Conservation (phyloP, 495 filamentous ascomycete genomes). For the Aspergillus heteromorphus region DNA sequence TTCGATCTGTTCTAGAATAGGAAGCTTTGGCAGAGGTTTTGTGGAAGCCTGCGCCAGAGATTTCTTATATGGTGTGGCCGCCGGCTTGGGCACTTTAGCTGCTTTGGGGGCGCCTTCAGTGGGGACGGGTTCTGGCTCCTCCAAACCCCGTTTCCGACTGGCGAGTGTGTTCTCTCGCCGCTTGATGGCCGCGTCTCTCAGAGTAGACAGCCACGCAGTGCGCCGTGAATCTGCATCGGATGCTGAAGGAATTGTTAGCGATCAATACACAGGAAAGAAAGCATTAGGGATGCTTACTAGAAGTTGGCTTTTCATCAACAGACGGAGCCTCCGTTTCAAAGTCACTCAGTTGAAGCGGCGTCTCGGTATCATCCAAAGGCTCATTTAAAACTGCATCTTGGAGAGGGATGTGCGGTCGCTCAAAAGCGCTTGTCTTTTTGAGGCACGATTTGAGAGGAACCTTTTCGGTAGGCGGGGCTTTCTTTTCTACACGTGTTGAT, state of each 20-base stretch:
- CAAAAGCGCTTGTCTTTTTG: background rate
- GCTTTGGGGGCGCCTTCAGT: conserved; percentile 19
- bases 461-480: background rate
- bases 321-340: background rate
- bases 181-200: conserved; percentile 17
- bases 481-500: background rate
- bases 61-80: conserved; percentile 15
- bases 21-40: conserved; percentile 35
- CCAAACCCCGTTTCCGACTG: conserved; percentile 22
- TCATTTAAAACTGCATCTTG: background rate
- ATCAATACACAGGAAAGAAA: background rate
- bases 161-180: conserved; percentile 15
- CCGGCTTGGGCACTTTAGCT: conserved; percentile 19
- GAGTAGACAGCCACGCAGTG: conserved; percentile 16
- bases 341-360: background rate
- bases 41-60: conserved; percentile 32
- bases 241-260: background rate
- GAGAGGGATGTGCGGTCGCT: background rate
- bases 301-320: background rate
- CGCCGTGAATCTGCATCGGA: conserved; percentile 11
- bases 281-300: background rate
- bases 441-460: background rate
- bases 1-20: conserved; percentile 31
- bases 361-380: background rate
- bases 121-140: conserved; percentile 13